Evolutionary conservation across 768 basidiomycete genomes (phyloP).

Genomic region (Bullera alba): DNA sequence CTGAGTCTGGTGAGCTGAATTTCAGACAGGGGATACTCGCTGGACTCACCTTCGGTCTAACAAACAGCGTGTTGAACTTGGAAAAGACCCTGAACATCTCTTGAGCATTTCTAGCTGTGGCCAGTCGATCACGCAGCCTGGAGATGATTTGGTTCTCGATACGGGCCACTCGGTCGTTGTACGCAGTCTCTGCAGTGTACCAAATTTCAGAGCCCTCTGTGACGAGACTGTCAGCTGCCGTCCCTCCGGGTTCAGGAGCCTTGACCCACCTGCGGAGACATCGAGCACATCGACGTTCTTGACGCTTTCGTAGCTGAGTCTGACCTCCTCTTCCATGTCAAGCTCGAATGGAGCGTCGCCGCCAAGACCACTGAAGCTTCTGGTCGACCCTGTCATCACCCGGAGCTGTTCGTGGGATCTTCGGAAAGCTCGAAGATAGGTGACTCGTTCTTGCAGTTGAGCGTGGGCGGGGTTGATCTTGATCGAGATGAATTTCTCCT

Average conservation of each 20-base stretch:
- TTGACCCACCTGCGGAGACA: slow-evolving; percentile 76
- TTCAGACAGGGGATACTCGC: background rate
- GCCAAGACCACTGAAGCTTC: slow-evolving; percentile 66
- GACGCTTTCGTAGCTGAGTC: slow-evolving; percentile 92
- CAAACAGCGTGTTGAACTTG: slow-evolving; percentile 94
- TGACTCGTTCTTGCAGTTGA: slow-evolving; percentile 77
- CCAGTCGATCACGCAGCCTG: slow-evolving; percentile 78
- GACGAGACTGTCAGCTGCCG: slow-evolving; percentile 1
- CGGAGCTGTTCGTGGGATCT: slow-evolving; percentile 96
- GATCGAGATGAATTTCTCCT: slow-evolving; percentile 92
- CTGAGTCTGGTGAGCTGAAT: slow-evolving; percentile 48
- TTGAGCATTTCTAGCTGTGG: slow-evolving; percentile 92
- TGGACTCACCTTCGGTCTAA: slow-evolving; percentile 73
- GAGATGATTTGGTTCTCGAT: slow-evolving; percentile 99
- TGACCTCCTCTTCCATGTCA: slow-evolving; percentile 97
- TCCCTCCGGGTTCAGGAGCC: background rate
- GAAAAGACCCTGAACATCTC: slow-evolving; percentile 99
- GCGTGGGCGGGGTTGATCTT: slow-evolving; percentile 86
- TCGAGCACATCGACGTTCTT: slow-evolving; percentile 95
- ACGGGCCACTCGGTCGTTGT: slow-evolving; percentile 92
- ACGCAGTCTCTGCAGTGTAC: slow-evolving; percentile 94
- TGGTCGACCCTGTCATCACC: slow-evolving; percentile 92
- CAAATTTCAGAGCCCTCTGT: slow-evolving; percentile 94
- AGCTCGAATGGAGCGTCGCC: slow-evolving; percentile 62
- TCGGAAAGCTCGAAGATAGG: slow-evolving; percentile 84